Percentiles rank a stretch among this genome's conserved stretches.
Evolutionary conservation across 176 grass and related monocot genomes (phyloP).

Genomic region (Oryza officinalis): DNA sequence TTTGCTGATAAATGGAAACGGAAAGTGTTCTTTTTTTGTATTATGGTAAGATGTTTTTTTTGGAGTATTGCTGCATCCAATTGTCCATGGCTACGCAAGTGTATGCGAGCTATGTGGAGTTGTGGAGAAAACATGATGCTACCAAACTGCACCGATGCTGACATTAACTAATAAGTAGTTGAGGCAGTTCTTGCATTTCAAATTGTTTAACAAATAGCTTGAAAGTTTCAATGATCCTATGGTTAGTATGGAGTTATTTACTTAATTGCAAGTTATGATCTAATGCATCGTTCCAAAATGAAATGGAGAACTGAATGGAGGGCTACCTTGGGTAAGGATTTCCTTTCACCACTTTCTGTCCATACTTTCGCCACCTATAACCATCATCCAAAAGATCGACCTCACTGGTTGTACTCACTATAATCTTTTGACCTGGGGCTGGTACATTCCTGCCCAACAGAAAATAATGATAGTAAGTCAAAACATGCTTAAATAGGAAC

Average conservation of each 20-base stretch:
- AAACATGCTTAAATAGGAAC: not conserved
- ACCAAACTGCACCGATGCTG: not conserved
- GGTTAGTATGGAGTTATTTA: not conserved
- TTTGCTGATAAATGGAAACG: not conserved
- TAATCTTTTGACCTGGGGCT: conserved; percentile 54
- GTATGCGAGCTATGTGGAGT: not conserved
- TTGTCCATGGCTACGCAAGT: not conserved
- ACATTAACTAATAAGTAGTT: conserved; percentile 2
- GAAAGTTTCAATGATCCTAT: not conserved
- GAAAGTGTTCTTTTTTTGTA: not conserved
- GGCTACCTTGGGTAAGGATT: conserved; percentile 54
- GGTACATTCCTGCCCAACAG: conserved; percentile 20
- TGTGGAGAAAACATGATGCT: not conserved
- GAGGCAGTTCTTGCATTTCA: not conserved
- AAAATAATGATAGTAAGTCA: not conserved
- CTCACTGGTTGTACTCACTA: conserved; percentile 72
- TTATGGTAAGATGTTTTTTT: not conserved
- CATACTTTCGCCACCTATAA: conserved; percentile 77
- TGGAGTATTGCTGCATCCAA: not conserved
- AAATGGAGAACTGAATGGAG: conserved; percentile 9
- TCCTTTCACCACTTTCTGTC: conserved; percentile 65
- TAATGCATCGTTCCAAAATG: not conserved
- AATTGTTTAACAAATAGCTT: conserved; percentile 1
- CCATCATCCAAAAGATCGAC: conserved; percentile 79
- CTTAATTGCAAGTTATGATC: not conserved